phyloP scores from a whole-genome alignment of 768 basidiomycete genomes.

The Auriscalpium vulgare region DNA sequence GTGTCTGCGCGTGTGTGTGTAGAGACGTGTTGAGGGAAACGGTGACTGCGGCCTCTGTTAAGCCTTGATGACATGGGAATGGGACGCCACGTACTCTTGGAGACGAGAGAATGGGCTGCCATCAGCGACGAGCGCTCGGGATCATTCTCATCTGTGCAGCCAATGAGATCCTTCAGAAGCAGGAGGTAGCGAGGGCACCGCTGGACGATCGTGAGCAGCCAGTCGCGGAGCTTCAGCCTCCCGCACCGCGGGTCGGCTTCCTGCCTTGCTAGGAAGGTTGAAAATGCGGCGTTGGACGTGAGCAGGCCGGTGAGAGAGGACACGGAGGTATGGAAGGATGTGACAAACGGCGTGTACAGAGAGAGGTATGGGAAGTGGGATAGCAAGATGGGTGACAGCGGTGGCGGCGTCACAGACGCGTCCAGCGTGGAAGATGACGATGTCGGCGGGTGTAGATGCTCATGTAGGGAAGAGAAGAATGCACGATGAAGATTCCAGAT shows the following conservation, averaged over 20 bases:
- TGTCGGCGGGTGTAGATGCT: slow-evolving; percentile 26
- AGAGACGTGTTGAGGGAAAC: slow-evolving; percentile 72
- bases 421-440: slow-evolving; percentile 14
- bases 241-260: slow-evolving; percentile 67
- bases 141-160: slow-evolving; percentile 55
- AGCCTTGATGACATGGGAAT: neutral
- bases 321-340: slow-evolving; percentile 64
- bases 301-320: slow-evolving; percentile 49
- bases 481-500: slow-evolving; percentile 85
- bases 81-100: slow-evolving; percentile 51
- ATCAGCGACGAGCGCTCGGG: slow-evolving; percentile 59
- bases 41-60: slow-evolving; percentile 47
- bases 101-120: slow-evolving; percentile 55
- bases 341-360: slow-evolving; percentile 79
- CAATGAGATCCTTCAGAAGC: slow-evolving; percentile 72
- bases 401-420: slow-evolving; percentile 26
- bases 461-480: slow-evolving; percentile 55
- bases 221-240: slow-evolving; percentile 72
- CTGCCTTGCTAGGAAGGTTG: slow-evolving; percentile 52
- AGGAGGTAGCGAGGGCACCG: slow-evolving; percentile 83
- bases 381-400: slow-evolving; percentile 54
- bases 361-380: slow-evolving; percentile 86
- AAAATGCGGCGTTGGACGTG: slow-evolving; percentile 48
- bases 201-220: slow-evolving; percentile 82
- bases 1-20: slow-evolving; percentile 68